A percentile compares a stretch with the other conserved stretches of the same genome.
phyloP scores from a whole-genome alignment of 345 rosid genomes.

The Gossypium bickii region DNA sequence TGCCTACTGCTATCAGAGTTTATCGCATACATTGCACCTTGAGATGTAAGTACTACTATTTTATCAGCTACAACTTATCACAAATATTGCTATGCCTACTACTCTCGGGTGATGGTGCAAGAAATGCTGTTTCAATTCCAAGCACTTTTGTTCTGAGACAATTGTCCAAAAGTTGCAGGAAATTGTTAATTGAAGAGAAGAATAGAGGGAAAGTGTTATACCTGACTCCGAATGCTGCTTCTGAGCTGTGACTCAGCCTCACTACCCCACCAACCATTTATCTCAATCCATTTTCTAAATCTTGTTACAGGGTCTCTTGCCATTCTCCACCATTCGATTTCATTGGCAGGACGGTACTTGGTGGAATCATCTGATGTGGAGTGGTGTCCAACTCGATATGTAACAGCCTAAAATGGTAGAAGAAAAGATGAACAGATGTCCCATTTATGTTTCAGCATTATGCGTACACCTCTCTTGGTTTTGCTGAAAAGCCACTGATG shows the following conservation, averaged over 20 bases:
- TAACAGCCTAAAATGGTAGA: constrained; percentile 51
- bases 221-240: constrained; percentile 64
- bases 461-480: neutral
- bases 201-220: constrained; percentile 19
- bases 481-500: neutral
- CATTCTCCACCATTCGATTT: constrained; percentile 67
- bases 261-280: constrained; percentile 72
- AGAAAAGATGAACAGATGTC: neutral
- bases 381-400: constrained; percentile 90
- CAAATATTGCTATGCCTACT: too few species aligned
- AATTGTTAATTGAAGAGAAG: too few species aligned
- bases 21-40: neutral
- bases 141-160: too few species aligned
- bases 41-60: too few species aligned
- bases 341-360: constrained; percentile 66
- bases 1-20: neutral
- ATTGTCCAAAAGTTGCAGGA: too few species aligned
- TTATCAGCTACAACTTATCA: too few species aligned
- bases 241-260: constrained; percentile 59
- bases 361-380: constrained; percentile 95
- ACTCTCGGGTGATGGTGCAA: too few species aligned
- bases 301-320: constrained; percentile 58
- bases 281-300: constrained; percentile 69
- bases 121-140: too few species aligned
- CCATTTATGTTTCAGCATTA: neutral